phyloP scores from a whole-genome alignment of 495 filamentous ascomycete species.

The Poronia punctata region DNA sequence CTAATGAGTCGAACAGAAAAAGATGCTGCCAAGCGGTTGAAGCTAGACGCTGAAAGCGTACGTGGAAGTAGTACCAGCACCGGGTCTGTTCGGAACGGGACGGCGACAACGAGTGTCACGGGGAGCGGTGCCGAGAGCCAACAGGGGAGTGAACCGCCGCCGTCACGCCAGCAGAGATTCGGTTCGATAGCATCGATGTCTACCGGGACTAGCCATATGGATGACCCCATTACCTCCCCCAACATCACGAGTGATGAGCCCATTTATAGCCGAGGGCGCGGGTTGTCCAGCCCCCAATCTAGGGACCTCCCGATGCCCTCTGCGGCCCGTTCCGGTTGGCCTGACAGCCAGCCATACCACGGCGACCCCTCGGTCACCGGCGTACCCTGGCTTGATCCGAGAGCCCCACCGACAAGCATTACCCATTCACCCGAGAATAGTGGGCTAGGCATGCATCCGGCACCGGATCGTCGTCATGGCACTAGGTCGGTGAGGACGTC shows the following conservation, averaged over 20 bases:
- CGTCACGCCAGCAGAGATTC: slow-evolving; percentile 32
- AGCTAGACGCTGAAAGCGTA: slow-evolving; percentile 22
- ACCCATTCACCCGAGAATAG: slow-evolving; percentile 21
- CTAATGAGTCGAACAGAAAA: slow-evolving; percentile 37
- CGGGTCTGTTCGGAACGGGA: slow-evolving; percentile 24
- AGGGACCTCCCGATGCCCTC: slow-evolving; percentile 14
- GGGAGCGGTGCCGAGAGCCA: slow-evolving; percentile 35
- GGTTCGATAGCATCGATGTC: slow-evolving; percentile 30
- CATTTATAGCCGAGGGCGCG: slow-evolving; percentile 11
- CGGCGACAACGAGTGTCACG: slow-evolving; percentile 32
- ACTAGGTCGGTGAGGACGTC: slow-evolving; percentile 13
- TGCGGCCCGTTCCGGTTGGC: slow-evolving; percentile 14
- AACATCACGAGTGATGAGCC: slow-evolving; percentile 12
- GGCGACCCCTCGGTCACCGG: slow-evolving; percentile 9
- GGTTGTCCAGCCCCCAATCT: slow-evolving; percentile 22
- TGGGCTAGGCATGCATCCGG: slow-evolving; percentile 8
- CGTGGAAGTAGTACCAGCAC: slow-evolving; percentile 28
- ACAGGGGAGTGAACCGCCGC: slow-evolving; percentile 39
- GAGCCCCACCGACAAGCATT: slow-evolving; percentile 11
- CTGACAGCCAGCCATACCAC: slow-evolving; percentile 11
- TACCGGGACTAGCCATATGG: slow-evolving; percentile 19
- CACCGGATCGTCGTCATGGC: background rate
- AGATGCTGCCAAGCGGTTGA: slow-evolving; percentile 38
- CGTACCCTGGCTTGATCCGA: slow-evolving; percentile 21
- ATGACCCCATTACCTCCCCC: slow-evolving; percentile 32